Evolutionary conservation across 2,329 filamentous ascomycete species (phyloP).

Genomic region (Davidsoniella eucalypti): DNA sequence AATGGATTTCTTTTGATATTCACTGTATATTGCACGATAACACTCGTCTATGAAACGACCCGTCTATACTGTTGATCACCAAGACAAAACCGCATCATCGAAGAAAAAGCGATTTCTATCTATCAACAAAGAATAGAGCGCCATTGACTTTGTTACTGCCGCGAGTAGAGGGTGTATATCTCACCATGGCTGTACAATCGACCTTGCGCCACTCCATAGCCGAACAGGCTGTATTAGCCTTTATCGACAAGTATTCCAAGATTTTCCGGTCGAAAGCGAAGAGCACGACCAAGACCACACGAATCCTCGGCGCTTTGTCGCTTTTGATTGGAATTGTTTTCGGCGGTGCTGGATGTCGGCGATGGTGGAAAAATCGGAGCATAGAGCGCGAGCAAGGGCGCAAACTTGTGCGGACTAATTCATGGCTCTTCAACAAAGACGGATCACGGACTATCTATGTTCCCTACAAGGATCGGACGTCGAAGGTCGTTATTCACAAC

Average conservation of each 20-base stretch:
- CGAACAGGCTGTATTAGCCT: conserved; percentile 49
- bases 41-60: too few relatives aligned
- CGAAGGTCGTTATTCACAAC: conserved; percentile 77
- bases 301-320: conserved; percentile 58
- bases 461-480: conserved; percentile 71
- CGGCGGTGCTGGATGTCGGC: conserved; percentile 60
- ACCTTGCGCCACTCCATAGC: conserved; percentile 52
- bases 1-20: too few relatives aligned
- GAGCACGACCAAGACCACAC: conserved; percentile 51
- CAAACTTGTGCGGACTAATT: conserved; percentile 76
- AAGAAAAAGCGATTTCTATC: too few relatives aligned
- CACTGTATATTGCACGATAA: too few relatives aligned
- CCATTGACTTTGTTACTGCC: too few relatives aligned
- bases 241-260: conserved; percentile 42
- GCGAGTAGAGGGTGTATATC: not conserved
- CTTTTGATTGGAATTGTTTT: conserved; percentile 66
- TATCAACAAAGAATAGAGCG: too few relatives aligned
- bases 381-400: conserved; percentile 70
- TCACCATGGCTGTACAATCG: conserved; percentile 68
- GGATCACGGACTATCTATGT: conserved; percentile 91
- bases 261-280: conserved; percentile 38
- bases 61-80: too few relatives aligned
- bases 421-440: conserved; percentile 84
- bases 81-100: too few relatives aligned
- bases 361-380: conserved; percentile 56